Percentiles rank a stretch among this genome's conserved stretches.
phyloP scores from a whole-genome alignment of 2,329 filamentous ascomycete species.

The Penicillium sp. region DNA sequence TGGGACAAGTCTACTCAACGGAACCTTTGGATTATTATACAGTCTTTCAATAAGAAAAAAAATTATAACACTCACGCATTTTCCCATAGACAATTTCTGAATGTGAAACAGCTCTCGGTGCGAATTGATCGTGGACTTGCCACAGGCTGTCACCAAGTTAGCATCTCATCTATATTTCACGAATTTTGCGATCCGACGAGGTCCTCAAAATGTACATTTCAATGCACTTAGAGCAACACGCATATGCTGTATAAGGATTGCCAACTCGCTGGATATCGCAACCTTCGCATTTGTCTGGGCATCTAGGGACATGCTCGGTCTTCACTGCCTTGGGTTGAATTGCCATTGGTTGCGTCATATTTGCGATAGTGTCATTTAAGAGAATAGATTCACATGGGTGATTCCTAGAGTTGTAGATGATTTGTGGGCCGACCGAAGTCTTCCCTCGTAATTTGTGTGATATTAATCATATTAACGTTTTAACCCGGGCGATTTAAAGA shows the following conservation, averaged over 20 bases:
- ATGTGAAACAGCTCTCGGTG: background rate
- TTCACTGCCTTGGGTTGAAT: background rate
- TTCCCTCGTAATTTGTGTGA: background rate
- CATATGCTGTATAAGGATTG: constrained; percentile 1
- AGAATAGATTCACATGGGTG: too few relatives aligned
- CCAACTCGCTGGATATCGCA: background rate
- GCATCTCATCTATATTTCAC: background rate
- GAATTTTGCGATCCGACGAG: background rate
- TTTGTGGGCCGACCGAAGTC: background rate
- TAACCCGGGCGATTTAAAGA: background rate
- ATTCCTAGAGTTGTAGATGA: background rate
- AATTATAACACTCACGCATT: background rate
- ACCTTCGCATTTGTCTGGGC: background rate
- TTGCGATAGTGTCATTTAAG: background rate
- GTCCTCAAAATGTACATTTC: background rate
- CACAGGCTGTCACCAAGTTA: background rate
- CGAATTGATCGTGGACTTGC: background rate
- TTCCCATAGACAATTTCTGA: background rate
- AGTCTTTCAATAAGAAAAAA: background rate
- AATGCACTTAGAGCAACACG: constrained; percentile 1
- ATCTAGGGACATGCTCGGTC: background rate
- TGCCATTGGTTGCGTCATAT: constrained; percentile 2
- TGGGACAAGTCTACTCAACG: background rate
- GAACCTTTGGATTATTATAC: background rate
- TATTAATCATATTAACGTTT: background rate